Evolutionary conservation across 805 yeast species (phyloP).

Genomic region (Blastobotrys mokoenaii): DNA sequence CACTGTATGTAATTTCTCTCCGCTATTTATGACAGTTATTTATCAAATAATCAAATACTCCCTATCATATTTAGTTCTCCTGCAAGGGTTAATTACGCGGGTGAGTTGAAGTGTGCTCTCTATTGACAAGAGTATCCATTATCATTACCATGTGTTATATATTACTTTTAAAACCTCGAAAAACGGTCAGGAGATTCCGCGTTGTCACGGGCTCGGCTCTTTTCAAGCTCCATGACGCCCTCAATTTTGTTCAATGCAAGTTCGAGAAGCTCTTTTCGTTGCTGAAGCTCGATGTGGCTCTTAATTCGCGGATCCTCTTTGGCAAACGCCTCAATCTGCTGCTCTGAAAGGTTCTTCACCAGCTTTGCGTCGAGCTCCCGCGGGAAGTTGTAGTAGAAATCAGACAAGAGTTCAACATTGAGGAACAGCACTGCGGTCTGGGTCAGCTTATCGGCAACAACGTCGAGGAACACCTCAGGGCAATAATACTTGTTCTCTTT

Average conservation of each 20-base stretch:
- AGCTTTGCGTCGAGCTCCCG: conserved; percentile 79
- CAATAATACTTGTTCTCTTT: conserved; percentile 82
- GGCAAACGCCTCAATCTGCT: conserved; percentile 82
- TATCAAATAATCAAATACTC: no score
- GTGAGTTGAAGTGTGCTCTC: no score
- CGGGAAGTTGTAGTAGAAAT: conserved; percentile 93
- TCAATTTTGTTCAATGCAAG: conserved; percentile 80
- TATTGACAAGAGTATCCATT: no score
- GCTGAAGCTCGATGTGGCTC: conserved; percentile 87
- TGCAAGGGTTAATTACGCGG: no score
- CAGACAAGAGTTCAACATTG: conserved; percentile 88
- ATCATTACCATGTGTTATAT: not conserved
- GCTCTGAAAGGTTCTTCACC: conserved; percentile 52
- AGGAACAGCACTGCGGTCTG: conserved; percentile 87
- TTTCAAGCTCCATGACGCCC: conserved; percentile 63
- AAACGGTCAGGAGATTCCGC: not conserved
- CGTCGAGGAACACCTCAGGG: conserved; percentile 90
- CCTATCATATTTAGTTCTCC: no score
- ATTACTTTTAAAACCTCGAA: not conserved
- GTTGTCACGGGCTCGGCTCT: conserved; percentile 13
- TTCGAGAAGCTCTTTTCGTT: conserved; percentile 81
- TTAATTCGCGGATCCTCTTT: conserved; percentile 89
- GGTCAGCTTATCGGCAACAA: conserved; percentile 83
- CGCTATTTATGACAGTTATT: no score
- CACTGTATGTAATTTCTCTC: no score